These are phyloP conservation scores for Cerrena zonata DNA, from an alignment of 1,284 basidiomycete genomes.

Conservation along the genomic window DNA sequence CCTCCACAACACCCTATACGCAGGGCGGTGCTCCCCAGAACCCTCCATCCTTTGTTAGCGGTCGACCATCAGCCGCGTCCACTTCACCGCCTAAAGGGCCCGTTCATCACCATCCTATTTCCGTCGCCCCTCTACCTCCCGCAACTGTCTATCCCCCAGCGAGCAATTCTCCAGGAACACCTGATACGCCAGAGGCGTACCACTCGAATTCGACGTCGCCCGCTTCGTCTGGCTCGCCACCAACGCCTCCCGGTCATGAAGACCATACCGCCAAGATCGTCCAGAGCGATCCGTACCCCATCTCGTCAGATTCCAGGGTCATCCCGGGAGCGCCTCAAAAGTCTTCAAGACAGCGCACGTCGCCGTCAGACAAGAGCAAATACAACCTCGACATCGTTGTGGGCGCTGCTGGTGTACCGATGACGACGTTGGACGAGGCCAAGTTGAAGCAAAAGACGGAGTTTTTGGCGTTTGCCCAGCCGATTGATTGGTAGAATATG, in stretches of 20 bases:
- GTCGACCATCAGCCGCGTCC: constrained; percentile 31
- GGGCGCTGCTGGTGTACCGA: neutral
- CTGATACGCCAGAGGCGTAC: constrained; percentile 43
- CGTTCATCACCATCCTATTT: constrained; percentile 3
- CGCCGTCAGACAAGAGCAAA: neutral
- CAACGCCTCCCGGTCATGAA: constrained; percentile 46
- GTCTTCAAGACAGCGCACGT: neutral
- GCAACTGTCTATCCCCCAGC: constrained; percentile 19
- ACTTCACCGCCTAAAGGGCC: constrained; percentile 33
- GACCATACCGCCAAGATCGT: constrained; percentile 43
- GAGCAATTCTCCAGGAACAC: constrained; percentile 31
- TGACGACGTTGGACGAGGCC: constrained; percentile 9
- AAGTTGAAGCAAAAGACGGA: constrained; percentile 33
- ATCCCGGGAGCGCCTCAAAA: neutral
- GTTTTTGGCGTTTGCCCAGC: constrained; percentile 44
- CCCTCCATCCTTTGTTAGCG: constrained; percentile 37
- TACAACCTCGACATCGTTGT: neutral
- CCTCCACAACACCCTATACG: constrained; percentile 38
- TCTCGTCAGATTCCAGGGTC: constrained; percentile 14
- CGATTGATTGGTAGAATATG: constrained; percentile 42
- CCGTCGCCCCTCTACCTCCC: constrained; percentile 10
- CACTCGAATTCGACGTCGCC: constrained; percentile 48
- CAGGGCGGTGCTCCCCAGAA: constrained; percentile 31
- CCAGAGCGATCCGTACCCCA: constrained; percentile 31
- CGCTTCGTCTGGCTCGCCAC: constrained; percentile 49